These are phyloP conservation scores for Omphalotus olearius DNA, from an alignment of 1,284 basidiomycete species.

Conservation along the genomic window DNA sequence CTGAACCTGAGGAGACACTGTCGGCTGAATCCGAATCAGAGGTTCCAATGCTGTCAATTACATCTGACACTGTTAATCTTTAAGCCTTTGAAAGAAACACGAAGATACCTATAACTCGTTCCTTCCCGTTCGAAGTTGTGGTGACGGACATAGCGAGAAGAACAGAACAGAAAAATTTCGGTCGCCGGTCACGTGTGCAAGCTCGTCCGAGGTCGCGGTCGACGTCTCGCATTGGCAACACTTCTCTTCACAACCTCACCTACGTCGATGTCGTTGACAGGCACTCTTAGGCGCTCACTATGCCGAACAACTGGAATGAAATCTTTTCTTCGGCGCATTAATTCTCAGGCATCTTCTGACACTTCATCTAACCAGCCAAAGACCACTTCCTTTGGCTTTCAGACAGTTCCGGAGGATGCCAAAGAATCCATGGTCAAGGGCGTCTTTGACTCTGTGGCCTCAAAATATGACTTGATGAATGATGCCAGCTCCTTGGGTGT, in stretches of 20 bases:
- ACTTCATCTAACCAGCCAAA: slow-evolving; percentile 18
- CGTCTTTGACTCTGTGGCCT: slow-evolving; percentile 96
- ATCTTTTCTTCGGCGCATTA: slow-evolving; percentile 10
- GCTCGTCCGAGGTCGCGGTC: background rate
- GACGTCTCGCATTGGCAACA: too few relatives aligned
- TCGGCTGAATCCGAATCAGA: slow-evolving; percentile 31
- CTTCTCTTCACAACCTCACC: background rate
- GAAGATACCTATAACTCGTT: slow-evolving; percentile 31
- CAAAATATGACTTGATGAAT: slow-evolving; percentile 98
- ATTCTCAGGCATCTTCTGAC: slow-evolving; percentile 8
- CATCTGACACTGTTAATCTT: slow-evolving; percentile 15
- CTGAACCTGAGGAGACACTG: slow-evolving; percentile 20
- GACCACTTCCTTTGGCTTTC: slow-evolving; percentile 92
- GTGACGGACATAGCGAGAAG: slow-evolving; percentile 15
- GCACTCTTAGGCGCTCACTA: slow-evolving; percentile 5
- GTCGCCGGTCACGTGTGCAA: background rate
- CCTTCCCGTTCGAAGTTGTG: slow-evolving; percentile 32
- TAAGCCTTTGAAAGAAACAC: background rate
- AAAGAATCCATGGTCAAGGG: slow-evolving; percentile 82
- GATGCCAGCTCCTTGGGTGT: slow-evolving; percentile 97
- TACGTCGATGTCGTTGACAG: background rate
- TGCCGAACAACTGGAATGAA: background rate
- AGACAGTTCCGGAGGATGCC: slow-evolving; percentile 73
- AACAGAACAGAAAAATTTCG: background rate
- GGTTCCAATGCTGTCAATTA: slow-evolving; percentile 25